phyloP scores from a whole-genome alignment of 352 stramenopile genomes.

The Globisporangium lucens region DNA sequence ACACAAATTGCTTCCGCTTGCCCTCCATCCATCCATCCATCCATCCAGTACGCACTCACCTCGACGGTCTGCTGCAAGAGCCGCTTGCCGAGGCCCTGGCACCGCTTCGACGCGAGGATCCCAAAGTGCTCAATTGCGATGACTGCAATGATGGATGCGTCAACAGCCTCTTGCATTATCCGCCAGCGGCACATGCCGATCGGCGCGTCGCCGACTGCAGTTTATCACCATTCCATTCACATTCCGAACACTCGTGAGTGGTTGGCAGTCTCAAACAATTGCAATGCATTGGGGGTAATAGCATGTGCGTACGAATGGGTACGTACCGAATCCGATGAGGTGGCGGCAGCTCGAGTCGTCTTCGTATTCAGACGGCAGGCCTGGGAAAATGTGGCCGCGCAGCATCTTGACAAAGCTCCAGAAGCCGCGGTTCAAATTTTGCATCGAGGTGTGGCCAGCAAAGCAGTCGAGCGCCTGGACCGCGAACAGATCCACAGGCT shows the following conservation, averaged over 20 bases:
- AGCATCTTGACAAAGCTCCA: constrained; percentile 59
- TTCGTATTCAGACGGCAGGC: constrained; percentile 22
- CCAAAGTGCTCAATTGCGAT: constrained; percentile 62
- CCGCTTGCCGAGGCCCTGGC: constrained; percentile 46
- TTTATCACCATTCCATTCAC: not conserved
- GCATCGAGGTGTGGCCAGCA: constrained; percentile 27
- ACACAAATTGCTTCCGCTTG: not conserved
- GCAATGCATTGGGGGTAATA: not conserved
- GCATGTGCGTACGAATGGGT: too few species aligned
- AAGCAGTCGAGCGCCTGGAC: constrained; percentile 53
- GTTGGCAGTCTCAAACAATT: not conserved
- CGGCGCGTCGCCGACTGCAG: constrained; percentile 63
- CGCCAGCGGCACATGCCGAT: constrained; percentile 59
- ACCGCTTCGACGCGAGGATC: constrained; percentile 48
- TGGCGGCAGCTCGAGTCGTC: constrained; percentile 45
- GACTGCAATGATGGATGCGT: constrained; percentile 30
- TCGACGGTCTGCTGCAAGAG: constrained; percentile 24
- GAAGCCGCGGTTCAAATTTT: constrained; percentile 31
- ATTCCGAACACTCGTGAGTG: constrained; percentile 1
- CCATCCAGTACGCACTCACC: not conserved
- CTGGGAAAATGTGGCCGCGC: constrained; percentile 41
- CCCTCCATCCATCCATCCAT: too few species aligned
- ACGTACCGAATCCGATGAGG: constrained; percentile 61
- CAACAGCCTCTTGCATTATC: constrained; percentile 22
- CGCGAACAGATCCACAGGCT: constrained; percentile 40